Percentiles rank a stretch among this genome's conserved stretches.
phyloP scores from a whole-genome alignment of 768 basidiomycete genomes.

The Lactarius sanguifluus region DNA sequence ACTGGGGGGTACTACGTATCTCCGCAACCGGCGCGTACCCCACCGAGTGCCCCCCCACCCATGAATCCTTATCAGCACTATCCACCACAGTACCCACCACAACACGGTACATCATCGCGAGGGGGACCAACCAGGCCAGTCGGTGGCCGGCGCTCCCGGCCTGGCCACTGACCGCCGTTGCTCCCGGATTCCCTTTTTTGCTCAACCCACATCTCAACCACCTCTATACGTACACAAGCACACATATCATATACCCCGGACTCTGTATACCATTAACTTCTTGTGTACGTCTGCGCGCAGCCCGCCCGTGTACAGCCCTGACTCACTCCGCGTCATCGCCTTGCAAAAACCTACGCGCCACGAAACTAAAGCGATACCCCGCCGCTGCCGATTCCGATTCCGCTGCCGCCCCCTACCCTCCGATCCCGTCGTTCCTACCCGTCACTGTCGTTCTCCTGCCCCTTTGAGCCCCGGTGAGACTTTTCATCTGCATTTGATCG shows the following conservation, averaged over 20 bases:
- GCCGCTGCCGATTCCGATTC: neutral
- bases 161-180: slow-evolving; percentile 1
- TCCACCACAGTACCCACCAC: neutral
- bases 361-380: neutral
- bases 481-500: neutral
- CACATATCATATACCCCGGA: neutral
- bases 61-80: neutral
- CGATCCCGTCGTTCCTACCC: neutral
- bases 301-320: too few relatives aligned
- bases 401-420: neutral
- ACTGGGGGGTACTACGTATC: slow-evolving; percentile 13
- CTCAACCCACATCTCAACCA: neutral
- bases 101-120: neutral
- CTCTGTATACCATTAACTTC: neutral
- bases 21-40: neutral
- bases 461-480: slow-evolving; percentile 2
- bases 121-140: neutral
- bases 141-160: neutral
- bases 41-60: neutral
- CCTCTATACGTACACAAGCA: too few relatives aligned
- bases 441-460: neutral
- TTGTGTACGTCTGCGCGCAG: neutral
- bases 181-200: neutral
- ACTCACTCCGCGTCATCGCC: neutral
- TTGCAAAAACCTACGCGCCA: too few relatives aligned